A percentile compares a stretch with the other conserved stretches of the same genome.
Evolutionary conservation across 1,284 basidiomycete species (phyloP).

Genomic region (Boletellus dicymbophilus): DNA sequence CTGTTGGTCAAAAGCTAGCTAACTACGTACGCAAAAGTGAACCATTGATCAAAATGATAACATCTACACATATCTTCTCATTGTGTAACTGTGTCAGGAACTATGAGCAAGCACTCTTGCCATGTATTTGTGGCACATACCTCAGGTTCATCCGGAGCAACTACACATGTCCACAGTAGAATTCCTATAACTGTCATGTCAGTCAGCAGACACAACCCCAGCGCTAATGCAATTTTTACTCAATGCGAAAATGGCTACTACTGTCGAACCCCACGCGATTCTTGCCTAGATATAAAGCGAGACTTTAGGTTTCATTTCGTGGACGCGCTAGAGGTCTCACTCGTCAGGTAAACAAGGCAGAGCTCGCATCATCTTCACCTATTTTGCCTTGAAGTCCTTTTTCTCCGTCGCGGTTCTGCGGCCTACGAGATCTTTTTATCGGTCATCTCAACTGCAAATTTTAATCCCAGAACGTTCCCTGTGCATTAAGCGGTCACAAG

Average conservation of each 20-base stretch:
- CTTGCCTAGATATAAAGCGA: conserved; percentile 47
- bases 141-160: conserved; percentile 95
- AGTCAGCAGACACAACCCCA: conserved; percentile 12
- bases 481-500: conserved; percentile 87
- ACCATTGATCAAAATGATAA: conserved; percentile 4
- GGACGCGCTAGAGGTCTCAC: conserved; percentile 77
- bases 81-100: conserved; percentile 86
- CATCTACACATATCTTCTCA: conserved; percentile 1
- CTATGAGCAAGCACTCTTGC: conserved; percentile 35
- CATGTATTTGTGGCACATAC: conserved; percentile 28
- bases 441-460: conserved; percentile 81
- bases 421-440: conserved; percentile 85
- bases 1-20: conserved; percentile 81
- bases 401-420: conserved; percentile 88
- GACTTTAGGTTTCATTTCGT: too few species aligned
- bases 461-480: conserved; percentile 90
- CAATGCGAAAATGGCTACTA: conserved; percentile 88
- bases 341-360: conserved; percentile 87
- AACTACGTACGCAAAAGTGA: too few species aligned
- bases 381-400: conserved; percentile 61
- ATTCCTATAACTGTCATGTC: conserved; percentile 72
- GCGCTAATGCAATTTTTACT: too few species aligned
- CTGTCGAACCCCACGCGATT: conserved; percentile 64
- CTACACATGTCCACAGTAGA: conserved; percentile 90
- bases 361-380: conserved; percentile 72